Base-by-base conservation (phyloP, 2,329 filamentous ascomycete genomes). In the Colletotrichum sp. region DNA sequence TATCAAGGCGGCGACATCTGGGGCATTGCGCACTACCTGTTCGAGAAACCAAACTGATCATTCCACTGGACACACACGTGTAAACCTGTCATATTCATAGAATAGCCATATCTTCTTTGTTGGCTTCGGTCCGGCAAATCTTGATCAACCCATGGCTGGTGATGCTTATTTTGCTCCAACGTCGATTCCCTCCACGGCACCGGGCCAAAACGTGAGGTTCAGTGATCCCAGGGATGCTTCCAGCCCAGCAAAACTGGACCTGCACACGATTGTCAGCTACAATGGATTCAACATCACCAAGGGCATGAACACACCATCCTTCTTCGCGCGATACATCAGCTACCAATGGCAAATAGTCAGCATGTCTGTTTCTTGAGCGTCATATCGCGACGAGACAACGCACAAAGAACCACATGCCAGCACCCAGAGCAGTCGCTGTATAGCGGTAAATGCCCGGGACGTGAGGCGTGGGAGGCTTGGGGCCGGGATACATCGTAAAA, bases 331-430 rank as follows among this genome's bases (percentile, higher is more conserved):
- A 89, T 98, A 98, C 93, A 98, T 96, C 83, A 98, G 88, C 96
- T 98, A 81, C 69, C 34, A 66, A 55, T 58, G 72, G 79, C 66
- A 80, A 74, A 43, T 65, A 34, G 55, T 36, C 70, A 62, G 79
- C 71, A 79, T 77, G 24, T 43, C 32, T 34, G 24, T n/a, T 24
- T 21, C 66, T 71, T 32, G 13, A 26, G 69, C 32, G 32, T 24
- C 26, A 38, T 18, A n/a, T n/a, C 30, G 24, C 16, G 10, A 15
- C 6, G 16, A n/a, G 43, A 21, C 9, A 71, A 89, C 94, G 83
- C 91, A 98, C 96, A 86, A 97, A 99, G 88, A 99, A 98, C 97
- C 97, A 99, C 97, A 98, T 99, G 87, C 94, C 95, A 71, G 97
- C 97, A 80, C 96, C 95, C 78, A 99, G 90, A 77, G 93, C 95